Conservation (phyloP, 306 rosid genomes). For the Herpetospermum pedunculosum region DNA sequence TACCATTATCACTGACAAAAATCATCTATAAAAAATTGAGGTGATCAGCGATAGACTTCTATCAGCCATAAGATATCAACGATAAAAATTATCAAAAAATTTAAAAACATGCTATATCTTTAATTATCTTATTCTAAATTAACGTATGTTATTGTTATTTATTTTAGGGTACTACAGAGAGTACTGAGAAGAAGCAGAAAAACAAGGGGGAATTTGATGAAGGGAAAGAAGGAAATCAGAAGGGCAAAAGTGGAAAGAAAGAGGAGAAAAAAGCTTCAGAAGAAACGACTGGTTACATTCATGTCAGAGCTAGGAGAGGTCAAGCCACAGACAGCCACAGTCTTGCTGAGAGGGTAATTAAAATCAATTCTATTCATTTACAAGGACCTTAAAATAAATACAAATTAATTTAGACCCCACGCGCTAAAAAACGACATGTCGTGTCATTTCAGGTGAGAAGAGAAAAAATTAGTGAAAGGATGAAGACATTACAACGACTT, state of each 20-base stretch:
- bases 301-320: conserved; percentile 96
- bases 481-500: conserved; percentile 71
- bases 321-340: conserved; percentile 98
- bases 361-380: too few species aligned
- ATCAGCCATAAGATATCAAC: too few species aligned
- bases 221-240: conserved; percentile 12
- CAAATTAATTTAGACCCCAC: not conserved
- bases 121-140: too few species aligned
- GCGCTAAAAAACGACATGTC: not conserved
- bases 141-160: too few species aligned
- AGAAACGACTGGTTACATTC: conserved; percentile 70
- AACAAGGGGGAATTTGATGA: conserved; percentile 17
- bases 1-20: too few species aligned
- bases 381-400: too few species aligned
- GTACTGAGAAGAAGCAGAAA: conserved; percentile 35
- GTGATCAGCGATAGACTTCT: too few species aligned
- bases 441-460: conserved; percentile 64
- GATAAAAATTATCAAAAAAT: too few species aligned
- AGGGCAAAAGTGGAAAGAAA: conserved; percentile 14
- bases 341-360: conserved; percentile 93
- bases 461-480: conserved; percentile 92
- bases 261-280: conserved; percentile 31
- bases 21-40: too few species aligned
- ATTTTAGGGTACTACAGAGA: not conserved
- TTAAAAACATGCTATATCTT: too few species aligned